Base-by-base conservation (phyloP, 257 asterid genomes). In the Solanum etuberosum region DNA sequence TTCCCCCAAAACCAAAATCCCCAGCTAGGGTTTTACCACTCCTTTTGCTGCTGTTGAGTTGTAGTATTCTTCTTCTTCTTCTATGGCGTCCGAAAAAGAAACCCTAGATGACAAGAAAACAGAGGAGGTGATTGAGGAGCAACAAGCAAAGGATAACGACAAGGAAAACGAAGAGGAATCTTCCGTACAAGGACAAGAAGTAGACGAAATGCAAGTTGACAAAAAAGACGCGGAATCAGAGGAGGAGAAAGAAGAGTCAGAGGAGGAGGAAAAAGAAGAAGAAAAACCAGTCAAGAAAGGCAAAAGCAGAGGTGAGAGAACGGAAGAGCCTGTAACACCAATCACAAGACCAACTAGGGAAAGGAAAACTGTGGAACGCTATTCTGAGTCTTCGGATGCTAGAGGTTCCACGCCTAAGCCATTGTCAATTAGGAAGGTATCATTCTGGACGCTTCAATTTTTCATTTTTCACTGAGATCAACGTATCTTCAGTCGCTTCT, bases 281-380 rank as follows among this genome's bases (percentile, higher is more conserved):
- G 23, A 78, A 16, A 16, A 14, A 13, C 13, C 63, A 78, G 63
- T 78, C 6, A 8, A 78, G 84, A 78, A 78, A 38, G 63, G 63
- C 1, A 77, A 76, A 74, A 37, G 1, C 83, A 38, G 16, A n/a
- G 6, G 61, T 14, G 61, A 77, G 61, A 82, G 46, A 14, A 59
- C 83, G 82, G 90, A 83, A 83, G 92, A 83, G 10, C 74, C 84
- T 20, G 78, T 86, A 25, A 90, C 94, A n/a, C 93, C 92, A 14
- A 92, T 87, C 88, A 86, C 92, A 10, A 90, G 97, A 86, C 95
- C 97, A 5, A 89, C 93, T 3, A 93, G 97, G 91, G 95, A 94
- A 87, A 92, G 97, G 93, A 94, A 93, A 85, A 90, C 89, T 29
- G 96, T 94, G 57, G 95, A 91, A 4, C 92, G 97, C 29, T 94